Evolutionary conservation across 2,329 filamentous ascomycete species (phyloP).

Genomic region (Xylaria hypoxylon): DNA sequence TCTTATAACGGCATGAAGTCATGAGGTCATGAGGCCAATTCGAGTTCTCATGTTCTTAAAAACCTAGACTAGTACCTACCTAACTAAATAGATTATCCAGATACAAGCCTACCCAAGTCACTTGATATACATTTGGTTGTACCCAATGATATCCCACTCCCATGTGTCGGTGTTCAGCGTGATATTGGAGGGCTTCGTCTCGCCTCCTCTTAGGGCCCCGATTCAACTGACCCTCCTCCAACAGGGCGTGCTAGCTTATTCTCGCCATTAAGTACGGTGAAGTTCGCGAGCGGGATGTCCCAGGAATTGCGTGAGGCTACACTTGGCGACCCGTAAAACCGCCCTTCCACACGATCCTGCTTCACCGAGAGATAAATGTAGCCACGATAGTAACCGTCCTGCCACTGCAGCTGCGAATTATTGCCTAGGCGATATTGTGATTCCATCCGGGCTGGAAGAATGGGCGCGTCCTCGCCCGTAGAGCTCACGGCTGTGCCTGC

Average conservation of each 20-base stretch:
- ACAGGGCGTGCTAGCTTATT: slow-evolving; percentile 65
- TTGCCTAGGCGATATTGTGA: slow-evolving; percentile 47
- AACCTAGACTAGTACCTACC: background rate
- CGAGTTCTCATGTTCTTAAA: background rate
- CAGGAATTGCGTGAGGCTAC: slow-evolving; percentile 69
- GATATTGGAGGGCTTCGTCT: slow-evolving; percentile 62
- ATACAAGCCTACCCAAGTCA: background rate
- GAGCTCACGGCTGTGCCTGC: slow-evolving; percentile 76
- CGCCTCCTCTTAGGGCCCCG: slow-evolving; percentile 66
- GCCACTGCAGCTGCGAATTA: slow-evolving; percentile 77
- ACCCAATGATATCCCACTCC: slow-evolving; percentile 48
- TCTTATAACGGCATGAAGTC: too few species aligned
- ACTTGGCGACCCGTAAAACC: slow-evolving; percentile 71
- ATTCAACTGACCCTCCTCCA: slow-evolving; percentile 60
- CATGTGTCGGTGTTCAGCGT: slow-evolving; percentile 54
- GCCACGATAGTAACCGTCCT: slow-evolving; percentile 78
- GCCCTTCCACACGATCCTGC: slow-evolving; percentile 68
- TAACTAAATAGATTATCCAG: background rate
- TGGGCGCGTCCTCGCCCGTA: slow-evolving; percentile 68
- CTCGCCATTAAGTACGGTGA: slow-evolving; percentile 72
- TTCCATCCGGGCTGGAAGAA: slow-evolving; percentile 61
- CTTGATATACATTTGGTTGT: slow-evolving; percentile 49
- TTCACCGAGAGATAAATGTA: slow-evolving; percentile 75
- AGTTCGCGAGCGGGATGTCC: slow-evolving; percentile 76
- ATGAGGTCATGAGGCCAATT: background rate